Evolutionary conservation across 1,139 yeast genomes (phyloP), one percentile per base, ranked within the genome.

Genomic region (Suhomyces bokatorum): DNA sequence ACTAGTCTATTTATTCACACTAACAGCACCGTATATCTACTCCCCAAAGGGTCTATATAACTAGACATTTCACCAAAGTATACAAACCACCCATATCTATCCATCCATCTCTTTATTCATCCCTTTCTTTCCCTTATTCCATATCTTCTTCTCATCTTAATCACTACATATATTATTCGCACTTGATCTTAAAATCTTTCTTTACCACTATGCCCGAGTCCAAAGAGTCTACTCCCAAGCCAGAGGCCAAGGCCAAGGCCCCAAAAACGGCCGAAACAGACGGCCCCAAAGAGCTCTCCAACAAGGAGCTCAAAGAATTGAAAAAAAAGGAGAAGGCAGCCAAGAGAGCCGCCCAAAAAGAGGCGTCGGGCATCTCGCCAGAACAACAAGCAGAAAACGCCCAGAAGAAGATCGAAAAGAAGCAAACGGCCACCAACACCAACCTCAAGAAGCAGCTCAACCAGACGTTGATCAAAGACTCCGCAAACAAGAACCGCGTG

Each of bases 241-340:
- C 35, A 20, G 34, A 33, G 34, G 14, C 45, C 39, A 30, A 29
- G 26, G 30, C 30, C 16, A 30, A 32, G 32, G 46, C 31, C 9
- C 38, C 34, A 2, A 28, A 32, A 20, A 13, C 39, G 5, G 37
- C 35, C 11, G 50, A 33, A 2, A 52, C 45, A 15, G 48, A 43
- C 27, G 42, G 34, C 17, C 40, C 33, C 35, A 52, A 48, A 46
- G 63, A 70, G 47, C 78, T 86, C 39, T 70, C 89, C 9, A 87
- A 89, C 55, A 90, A 89, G 58, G 96, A 90, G 60, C 74, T 90
- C 52, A 91, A 91, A 62, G 97, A 90, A 57, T 69, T 84, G 63
- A 88, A 89, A 63, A 89, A 90, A 73, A 80, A 82, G 57, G 96
- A 90, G 58, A 91, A 91, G 65, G 93, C 95, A 6, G 95, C 93